phyloP scores from a whole-genome alignment of 441 rosid genomes.

The Isatis lusitanica region DNA sequence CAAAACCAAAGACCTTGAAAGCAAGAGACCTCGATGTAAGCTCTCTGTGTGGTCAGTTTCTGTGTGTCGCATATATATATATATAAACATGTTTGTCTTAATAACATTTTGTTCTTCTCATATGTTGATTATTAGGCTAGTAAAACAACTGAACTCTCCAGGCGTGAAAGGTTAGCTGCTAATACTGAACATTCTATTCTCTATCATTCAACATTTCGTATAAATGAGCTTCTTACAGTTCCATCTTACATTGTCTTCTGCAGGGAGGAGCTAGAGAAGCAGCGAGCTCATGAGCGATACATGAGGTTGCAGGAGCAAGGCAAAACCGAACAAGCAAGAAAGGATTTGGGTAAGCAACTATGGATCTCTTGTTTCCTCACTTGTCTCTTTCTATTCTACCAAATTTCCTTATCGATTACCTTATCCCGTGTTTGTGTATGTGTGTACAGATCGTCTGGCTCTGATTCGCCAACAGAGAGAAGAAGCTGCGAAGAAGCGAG shows the following conservation, averaged over 20 bases:
- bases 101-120: neutral
- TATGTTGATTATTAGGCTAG: slow-evolving; percentile 42
- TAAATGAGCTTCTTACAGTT: slow-evolving; percentile 1
- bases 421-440: slow-evolving; percentile 5
- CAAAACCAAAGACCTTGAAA: slow-evolving; percentile 68
- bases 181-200: neutral
- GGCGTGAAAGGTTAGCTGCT: slow-evolving; percentile 90
- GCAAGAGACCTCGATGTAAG: slow-evolving; percentile 88
- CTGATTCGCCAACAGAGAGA: slow-evolving; percentile 90
- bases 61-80: neutral
- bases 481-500: slow-evolving; percentile 88
- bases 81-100: neutral
- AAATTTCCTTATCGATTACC: neutral
- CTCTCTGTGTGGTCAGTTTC: slow-evolving; percentile 14
- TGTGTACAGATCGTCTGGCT: slow-evolving; percentile 68
- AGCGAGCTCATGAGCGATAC: slow-evolving; percentile 87
- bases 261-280: slow-evolving; percentile 96
- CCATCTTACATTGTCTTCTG: neutral
- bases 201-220: neutral
- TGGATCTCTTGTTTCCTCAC: neutral
- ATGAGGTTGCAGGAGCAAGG: slow-evolving; percentile 98
- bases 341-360: slow-evolving; percentile 69
- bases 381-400: neutral
- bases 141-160: slow-evolving; percentile 88
- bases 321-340: slow-evolving; percentile 86